Base-by-base conservation (phyloP, 208 protist species). In the Trichomonas vaginalis region DNA sequence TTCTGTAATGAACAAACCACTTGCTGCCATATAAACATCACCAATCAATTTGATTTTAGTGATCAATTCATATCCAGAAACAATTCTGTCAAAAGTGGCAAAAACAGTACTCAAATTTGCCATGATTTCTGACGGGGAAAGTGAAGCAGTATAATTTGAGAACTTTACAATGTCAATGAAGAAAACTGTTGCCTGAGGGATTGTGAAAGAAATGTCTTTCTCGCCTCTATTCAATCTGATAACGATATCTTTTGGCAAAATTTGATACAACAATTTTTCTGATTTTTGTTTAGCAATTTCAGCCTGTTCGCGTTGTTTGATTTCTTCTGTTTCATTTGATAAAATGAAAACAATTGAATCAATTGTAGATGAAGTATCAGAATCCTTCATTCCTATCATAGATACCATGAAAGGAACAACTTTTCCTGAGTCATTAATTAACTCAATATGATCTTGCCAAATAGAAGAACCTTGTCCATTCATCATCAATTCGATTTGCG, bases 111-210 rank as follows among this genome's bases (percentile, higher is more conserved):
- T 21, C 15, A 90, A 48, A 48, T 48, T 90, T 9, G 4, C 23
- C 82, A 90, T 90, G 15, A 90, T 90, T 46, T 90, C 40, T 35
- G 37, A 37, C 0, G 82, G 40, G 8, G 82, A 48, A 35, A 90
- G 42, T 21, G 82, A 27, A 45, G 37, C 17, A 48, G 82, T 9
- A 90, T 90, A 90, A 6, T 90, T 39, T 0, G 23, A 39, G 23
- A 90, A 90, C 42, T 90, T 90, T 1, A 49, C 82, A n/a, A 90
- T 90, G 48, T 90, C 82, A 48, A 48, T 90, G 42, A 90, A 90
- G 10, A 90, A 45, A 35, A 90, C 42, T 48, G 82, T 48, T 23
- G 82, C 37, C 35, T 8, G 82, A 90, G 17, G n/a, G n/a, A n/a
- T n/a, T n/a, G n/a, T n/a, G n/a, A n/a, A n/a, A n/a, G n/a, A n/a